Evolutionary conservation across 805 yeast species (phyloP).

Genomic region (Kodamaea lidongshanica): DNA sequence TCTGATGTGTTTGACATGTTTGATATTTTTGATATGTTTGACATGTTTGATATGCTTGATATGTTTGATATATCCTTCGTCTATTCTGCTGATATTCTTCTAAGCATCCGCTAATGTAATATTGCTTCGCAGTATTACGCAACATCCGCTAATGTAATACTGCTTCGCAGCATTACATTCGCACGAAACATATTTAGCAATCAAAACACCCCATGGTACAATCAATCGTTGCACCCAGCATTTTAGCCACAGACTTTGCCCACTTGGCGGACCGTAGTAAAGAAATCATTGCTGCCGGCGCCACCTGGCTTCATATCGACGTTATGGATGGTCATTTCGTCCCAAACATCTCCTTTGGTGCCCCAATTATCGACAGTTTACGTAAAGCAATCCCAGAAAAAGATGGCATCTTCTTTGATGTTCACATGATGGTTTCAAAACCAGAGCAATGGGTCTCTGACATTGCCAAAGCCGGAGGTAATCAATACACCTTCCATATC

Average conservation of each 20-base stretch:
- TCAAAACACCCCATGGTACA: slow-evolving; percentile 53
- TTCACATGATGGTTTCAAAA: slow-evolving; percentile 95
- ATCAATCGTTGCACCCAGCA: slow-evolving; percentile 89
- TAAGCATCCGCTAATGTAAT: not conserved
- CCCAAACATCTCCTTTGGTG: slow-evolving; percentile 92
- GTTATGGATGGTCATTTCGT: slow-evolving; percentile 99
- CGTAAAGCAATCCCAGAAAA: slow-evolving; percentile 72
- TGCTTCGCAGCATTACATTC: too few relatives aligned
- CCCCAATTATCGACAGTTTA: slow-evolving; percentile 76
- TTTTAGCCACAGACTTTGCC: slow-evolving; percentile 88
- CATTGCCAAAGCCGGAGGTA: slow-evolving; percentile 90
- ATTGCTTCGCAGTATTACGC: too few relatives aligned
- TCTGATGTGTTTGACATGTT: too few relatives aligned
- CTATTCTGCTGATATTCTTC: not conserved
- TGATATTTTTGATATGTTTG: too few relatives aligned
- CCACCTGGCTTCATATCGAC: slow-evolving; percentile 97
- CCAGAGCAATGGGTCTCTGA: slow-evolving; percentile 95
- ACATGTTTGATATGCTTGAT: too few relatives aligned
- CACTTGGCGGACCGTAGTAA: slow-evolving; percentile 84
- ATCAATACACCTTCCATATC: slow-evolving; percentile 92
- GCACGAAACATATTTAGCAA: not conserved
- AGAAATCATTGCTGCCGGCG: slow-evolving; percentile 67
- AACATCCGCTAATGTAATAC: too few relatives aligned
- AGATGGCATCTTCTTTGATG: slow-evolving; percentile 63
- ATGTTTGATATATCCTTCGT: too few relatives aligned